phyloP scores from a whole-genome alignment of 345 rosid genomes.

The Gossypium longicalyx region DNA sequence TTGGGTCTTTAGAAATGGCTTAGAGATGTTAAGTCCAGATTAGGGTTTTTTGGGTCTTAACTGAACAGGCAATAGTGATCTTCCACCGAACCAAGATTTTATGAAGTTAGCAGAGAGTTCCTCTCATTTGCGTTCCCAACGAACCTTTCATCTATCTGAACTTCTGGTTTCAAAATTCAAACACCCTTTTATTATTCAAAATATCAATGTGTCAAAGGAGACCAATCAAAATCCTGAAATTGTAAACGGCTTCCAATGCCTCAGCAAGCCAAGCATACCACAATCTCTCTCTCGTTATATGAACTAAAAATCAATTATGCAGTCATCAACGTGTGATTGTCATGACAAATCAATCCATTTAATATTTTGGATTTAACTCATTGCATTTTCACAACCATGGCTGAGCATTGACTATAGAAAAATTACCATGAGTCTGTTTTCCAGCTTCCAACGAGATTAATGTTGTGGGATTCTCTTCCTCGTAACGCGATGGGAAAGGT shows the following conservation, averaged over 20 bases:
- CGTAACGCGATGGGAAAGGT: slow-evolving; percentile 99
- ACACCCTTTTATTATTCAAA: neutral
- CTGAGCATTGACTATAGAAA: neutral
- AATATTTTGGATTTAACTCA: neutral
- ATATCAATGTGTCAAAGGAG: neutral
- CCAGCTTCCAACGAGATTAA: slow-evolving; percentile 79
- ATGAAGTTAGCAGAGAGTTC: neutral
- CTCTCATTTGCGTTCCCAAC: neutral
- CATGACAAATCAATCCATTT: neutral
- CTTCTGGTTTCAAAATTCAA: neutral
- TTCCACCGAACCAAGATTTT: neutral
- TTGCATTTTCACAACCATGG: neutral
- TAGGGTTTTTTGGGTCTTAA: neutral
- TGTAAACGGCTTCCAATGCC: neutral
- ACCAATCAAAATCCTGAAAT: neutral
- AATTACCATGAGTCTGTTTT: neutral
- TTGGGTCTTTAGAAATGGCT: neutral
- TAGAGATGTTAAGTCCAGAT: neutral
- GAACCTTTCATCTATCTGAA: neutral
- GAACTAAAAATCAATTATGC: neutral
- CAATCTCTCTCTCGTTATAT: neutral
- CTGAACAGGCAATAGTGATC: neutral
- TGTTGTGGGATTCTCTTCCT: slow-evolving; percentile 84
- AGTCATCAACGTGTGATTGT: neutral
- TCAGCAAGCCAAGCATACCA: neutral